A percentile compares a stretch with the other conserved stretches of the same genome.
Evolutionary conservation across 345 rosid species (phyloP).

Genomic region (Camelina hispida): DNA sequence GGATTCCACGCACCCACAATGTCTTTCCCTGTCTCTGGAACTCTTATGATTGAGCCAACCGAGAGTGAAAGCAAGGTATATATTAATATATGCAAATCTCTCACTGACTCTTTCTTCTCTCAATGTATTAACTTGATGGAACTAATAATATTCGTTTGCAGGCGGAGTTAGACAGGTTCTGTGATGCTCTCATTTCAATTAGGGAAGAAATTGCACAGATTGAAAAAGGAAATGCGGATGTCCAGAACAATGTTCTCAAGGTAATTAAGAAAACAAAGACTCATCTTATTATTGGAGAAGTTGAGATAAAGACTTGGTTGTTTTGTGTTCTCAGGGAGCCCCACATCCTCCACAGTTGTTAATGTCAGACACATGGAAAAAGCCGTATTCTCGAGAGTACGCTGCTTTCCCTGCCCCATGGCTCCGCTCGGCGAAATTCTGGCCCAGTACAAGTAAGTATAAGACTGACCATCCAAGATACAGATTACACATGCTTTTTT

Average conservation of each 20-base stretch:
- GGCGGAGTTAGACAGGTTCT: conserved; percentile 97
- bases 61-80: conserved; percentile 99
- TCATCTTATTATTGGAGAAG: conserved; percentile 14
- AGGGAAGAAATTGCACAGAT: conserved; percentile 94
- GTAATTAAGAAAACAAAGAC: conserved; percentile 44
- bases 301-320: conserved; percentile 3
- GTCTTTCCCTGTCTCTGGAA: conserved; percentile 99
- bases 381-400: conserved; percentile 88
- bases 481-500: neutral
- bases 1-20: conserved; percentile 98
- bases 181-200: conserved; percentile 94
- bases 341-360: conserved; percentile 98
- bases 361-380: conserved; percentile 95
- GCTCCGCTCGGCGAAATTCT: conserved; percentile 90
- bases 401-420: conserved; percentile 98
- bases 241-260: conserved; percentile 93
- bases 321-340: conserved; percentile 67
- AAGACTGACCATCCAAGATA: conserved; percentile 20
- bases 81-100: conserved; percentile 12
- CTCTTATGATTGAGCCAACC: conserved; percentile 98
- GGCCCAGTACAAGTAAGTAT: conserved; percentile 94
- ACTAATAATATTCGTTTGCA: conserved; percentile 48
- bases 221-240: conserved; percentile 92
- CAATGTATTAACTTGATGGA: conserved; percentile 9
- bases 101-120: conserved; percentile 4